Percentiles rank a stretch among this genome's conserved stretches.
phyloP scores from a whole-genome alignment of 305 asterid genomes.

The Nicotiana rustica region DNA sequence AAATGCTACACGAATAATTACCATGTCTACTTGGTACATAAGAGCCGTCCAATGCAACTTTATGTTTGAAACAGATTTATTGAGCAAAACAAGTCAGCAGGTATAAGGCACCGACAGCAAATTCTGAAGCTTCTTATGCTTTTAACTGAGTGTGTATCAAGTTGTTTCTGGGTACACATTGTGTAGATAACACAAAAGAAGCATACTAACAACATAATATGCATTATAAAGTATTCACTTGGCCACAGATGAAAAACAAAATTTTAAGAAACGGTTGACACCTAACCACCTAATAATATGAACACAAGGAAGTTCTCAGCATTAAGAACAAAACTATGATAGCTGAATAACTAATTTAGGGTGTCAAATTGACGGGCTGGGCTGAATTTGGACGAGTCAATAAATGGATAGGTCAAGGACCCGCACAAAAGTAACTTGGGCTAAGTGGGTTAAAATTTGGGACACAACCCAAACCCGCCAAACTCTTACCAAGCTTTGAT shows the following conservation, averaged over 20 bases:
- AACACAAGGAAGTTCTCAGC: background rate
- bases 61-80: constrained; percentile 44
- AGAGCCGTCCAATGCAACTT: constrained; percentile 51
- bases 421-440: too few species aligned
- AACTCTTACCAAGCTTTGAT: too few species aligned
- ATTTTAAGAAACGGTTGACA: background rate
- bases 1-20: constrained; percentile 44
- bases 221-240: background rate
- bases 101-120: background rate
- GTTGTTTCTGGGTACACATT: background rate
- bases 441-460: too few species aligned
- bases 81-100: constrained; percentile 13
- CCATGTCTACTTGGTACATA: constrained; percentile 32
- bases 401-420: too few species aligned
- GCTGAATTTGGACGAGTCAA: too few species aligned
- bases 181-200: background rate
- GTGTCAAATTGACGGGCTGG: too few species aligned
- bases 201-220: background rate
- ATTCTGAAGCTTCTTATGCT: constrained; percentile 17
- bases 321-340: background rate
- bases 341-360: background rate
- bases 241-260: constrained; percentile 16
- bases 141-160: background rate
- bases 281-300: background rate
- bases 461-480: too few species aligned